phyloP scores from a whole-genome alignment of 2,329 filamentous ascomycete genomes.

The Xylaria sp. region DNA sequence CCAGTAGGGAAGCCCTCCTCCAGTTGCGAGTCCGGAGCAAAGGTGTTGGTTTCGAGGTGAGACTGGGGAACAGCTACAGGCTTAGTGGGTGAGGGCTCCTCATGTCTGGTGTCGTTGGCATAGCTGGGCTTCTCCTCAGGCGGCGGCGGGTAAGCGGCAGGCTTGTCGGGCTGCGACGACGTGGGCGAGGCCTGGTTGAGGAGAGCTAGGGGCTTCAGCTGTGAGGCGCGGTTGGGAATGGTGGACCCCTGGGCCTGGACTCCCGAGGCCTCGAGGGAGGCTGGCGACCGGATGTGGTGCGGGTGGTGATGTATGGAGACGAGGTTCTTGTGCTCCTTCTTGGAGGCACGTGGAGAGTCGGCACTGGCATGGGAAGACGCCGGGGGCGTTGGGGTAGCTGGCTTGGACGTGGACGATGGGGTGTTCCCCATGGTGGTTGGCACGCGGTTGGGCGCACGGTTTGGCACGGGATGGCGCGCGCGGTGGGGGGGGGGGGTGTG shows the following conservation, averaged over 20 bases:
- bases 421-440: slow-evolving; percentile 57
- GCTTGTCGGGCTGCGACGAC: slow-evolving; percentile 48
- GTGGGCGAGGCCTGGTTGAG: slow-evolving; percentile 60
- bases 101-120: slow-evolving; percentile 48
- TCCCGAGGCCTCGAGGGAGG: slow-evolving; percentile 70
- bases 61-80: slow-evolving; percentile 67
- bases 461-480: slow-evolving; percentile 35
- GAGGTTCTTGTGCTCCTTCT: slow-evolving; percentile 62
- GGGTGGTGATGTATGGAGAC: slow-evolving; percentile 66
- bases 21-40: slow-evolving; percentile 52
- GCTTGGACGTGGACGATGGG: slow-evolving; percentile 51
- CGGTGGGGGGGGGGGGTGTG: slow-evolving; percentile 31
- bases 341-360: slow-evolving; percentile 52
- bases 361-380: slow-evolving; percentile 40
- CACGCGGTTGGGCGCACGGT: slow-evolving; percentile 7
- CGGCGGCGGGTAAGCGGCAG: slow-evolving; percentile 45
- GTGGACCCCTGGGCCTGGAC: slow-evolving; percentile 70
- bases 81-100: slow-evolving; percentile 64
- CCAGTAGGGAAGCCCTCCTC: slow-evolving; percentile 57
- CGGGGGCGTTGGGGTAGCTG: slow-evolving; percentile 50
- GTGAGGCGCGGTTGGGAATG: slow-evolving; percentile 59
- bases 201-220: slow-evolving; percentile 61
- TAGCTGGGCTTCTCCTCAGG: slow-evolving; percentile 49
- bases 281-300: slow-evolving; percentile 60
- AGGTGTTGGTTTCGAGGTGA: slow-evolving; percentile 45